Percentiles rank a stretch among this genome's conserved stretches.
phyloP scores from a whole-genome alignment of 2,329 filamentous ascomycete species.

The Hymenoscyphus salicellus region DNA sequence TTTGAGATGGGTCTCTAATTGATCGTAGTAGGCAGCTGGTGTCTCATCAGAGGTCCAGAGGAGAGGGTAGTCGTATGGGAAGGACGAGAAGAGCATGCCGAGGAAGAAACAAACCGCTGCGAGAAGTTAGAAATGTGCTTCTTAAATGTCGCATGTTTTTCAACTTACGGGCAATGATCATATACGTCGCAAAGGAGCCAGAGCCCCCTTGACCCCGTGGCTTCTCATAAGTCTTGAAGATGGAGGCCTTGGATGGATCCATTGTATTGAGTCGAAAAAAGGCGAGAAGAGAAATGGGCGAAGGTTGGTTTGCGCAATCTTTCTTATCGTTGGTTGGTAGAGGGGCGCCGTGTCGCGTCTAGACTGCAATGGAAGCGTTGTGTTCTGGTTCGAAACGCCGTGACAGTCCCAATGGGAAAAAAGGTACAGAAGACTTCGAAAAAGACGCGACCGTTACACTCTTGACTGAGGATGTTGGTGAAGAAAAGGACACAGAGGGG shows the following conservation, averaged over 20 bases:
- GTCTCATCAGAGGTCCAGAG: constrained; percentile 71
- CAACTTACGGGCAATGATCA: constrained; percentile 86
- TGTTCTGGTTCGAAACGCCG: neutral
- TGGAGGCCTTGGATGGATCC: constrained; percentile 34
- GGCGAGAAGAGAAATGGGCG: no score
- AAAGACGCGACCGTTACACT: neutral
- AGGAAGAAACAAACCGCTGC: constrained; percentile 93
- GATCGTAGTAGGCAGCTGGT: constrained; percentile 68
- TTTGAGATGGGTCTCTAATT: constrained; percentile 84
- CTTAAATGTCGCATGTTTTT: constrained; percentile 14
- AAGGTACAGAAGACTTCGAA: neutral
- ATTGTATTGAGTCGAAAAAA: constrained; percentile 19
- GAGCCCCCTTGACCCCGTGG: constrained; percentile 42
- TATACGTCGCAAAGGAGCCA: constrained; percentile 86
- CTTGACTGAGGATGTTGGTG: neutral
- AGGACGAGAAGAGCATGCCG: constrained; percentile 91
- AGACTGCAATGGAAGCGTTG: neutral
- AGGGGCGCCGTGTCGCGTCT: constrained; percentile 7
- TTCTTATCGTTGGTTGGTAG: constrained; percentile 8
- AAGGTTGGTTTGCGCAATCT: constrained; percentile 6
- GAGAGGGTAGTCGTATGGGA: constrained; percentile 92
- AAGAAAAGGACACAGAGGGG: constrained; percentile 6
- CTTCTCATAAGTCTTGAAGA: constrained; percentile 37
- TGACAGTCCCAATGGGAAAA: neutral
- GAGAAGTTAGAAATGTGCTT: constrained; percentile 15